A percentile compares a stretch with the other conserved stretches of the same genome.
These are phyloP conservation scores for Bullera alba DNA, from an alignment of 768 basidiomycete genomes.

Conservation along the genomic window DNA sequence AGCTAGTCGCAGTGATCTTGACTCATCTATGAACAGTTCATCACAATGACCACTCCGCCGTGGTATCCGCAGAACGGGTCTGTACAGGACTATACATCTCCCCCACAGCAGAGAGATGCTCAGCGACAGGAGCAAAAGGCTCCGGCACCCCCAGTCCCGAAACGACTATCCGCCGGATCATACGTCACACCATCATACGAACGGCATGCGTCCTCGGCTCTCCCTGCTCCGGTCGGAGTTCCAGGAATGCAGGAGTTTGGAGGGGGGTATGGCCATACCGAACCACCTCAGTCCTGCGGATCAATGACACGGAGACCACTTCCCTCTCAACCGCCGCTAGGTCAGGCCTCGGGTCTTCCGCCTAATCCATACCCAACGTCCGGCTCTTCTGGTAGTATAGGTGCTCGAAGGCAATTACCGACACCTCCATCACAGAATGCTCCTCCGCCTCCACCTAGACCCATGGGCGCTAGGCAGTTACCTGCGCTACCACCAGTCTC, in stretches of 20 bases:
- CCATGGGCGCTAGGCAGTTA: conserved; percentile 7
- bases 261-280: conserved; percentile 2
- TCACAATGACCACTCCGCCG: too few species aligned
- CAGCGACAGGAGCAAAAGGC: too few species aligned
- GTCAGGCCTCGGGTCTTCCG: conserved; percentile 4
- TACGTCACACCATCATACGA: neutral
- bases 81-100: too few species aligned
- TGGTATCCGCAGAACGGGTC: too few species aligned
- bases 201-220: neutral
- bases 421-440: conserved; percentile 13
- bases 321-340: conserved; percentile 20
- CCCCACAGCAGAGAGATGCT: too few species aligned
- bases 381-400: conserved; percentile 8
- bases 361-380: conserved; percentile 6
- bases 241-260: conserved; percentile 12
- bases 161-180: neutral
- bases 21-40: too few species aligned
- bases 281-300: neutral
- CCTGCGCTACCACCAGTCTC: conserved; percentile 10
- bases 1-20: too few species aligned
- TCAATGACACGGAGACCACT: conserved; percentile 9
- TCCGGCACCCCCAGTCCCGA: neutral
- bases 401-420: conserved; percentile 14
- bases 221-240: neutral
- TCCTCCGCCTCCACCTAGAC: conserved; percentile 12